Percentiles rank a stretch among this genome's conserved stretches.
Conservation (phyloP, 169 alveolate species). For the Plasmodium yoelii region DNA sequence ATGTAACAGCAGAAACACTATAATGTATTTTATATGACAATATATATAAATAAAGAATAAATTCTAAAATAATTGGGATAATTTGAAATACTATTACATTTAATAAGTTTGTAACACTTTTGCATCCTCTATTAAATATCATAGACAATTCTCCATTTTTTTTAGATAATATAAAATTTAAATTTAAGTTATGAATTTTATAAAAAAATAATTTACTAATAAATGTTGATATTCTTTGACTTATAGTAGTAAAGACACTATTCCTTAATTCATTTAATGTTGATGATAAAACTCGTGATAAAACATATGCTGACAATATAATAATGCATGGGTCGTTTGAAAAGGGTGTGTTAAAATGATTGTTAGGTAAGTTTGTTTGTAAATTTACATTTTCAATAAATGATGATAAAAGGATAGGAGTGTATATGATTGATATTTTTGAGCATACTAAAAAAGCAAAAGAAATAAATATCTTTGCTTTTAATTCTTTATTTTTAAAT, state of each 20-base stretch:
- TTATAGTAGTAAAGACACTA: slow-evolving; percentile 83
- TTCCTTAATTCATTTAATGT: slow-evolving; percentile 83
- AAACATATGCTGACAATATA: slow-evolving; percentile 42
- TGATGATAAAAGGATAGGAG: slow-evolving; percentile 61
- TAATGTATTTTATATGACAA: slow-evolving; percentile 89
- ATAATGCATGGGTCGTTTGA: slow-evolving; percentile 30
- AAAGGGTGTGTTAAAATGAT: not conserved
- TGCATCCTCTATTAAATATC: slow-evolving; percentile 84
- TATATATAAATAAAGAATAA: slow-evolving; percentile 84
- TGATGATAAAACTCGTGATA: slow-evolving; percentile 68
- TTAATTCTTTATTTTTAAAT: slow-evolving; percentile 63
- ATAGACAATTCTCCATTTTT: slow-evolving; percentile 86
- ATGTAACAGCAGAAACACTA: slow-evolving; percentile 84
- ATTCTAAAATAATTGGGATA: slow-evolving; percentile 88
- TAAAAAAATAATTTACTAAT: slow-evolving; percentile 84
- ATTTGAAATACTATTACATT: slow-evolving; percentile 85
- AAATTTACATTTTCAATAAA: slow-evolving; percentile 76
- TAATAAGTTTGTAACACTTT: slow-evolving; percentile 84
- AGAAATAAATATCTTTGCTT: slow-evolving; percentile 56
- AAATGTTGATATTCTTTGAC: slow-evolving; percentile 81
- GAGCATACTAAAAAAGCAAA: slow-evolving; percentile 70
- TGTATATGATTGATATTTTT: slow-evolving; percentile 62
- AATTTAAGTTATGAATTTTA: slow-evolving; percentile 82
- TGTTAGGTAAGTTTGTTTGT: slow-evolving; percentile 22
- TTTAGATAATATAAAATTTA: slow-evolving; percentile 82